Conservation (phyloP, 2,329 filamentous ascomycete genomes). For the Saccharata proteae region DNA sequence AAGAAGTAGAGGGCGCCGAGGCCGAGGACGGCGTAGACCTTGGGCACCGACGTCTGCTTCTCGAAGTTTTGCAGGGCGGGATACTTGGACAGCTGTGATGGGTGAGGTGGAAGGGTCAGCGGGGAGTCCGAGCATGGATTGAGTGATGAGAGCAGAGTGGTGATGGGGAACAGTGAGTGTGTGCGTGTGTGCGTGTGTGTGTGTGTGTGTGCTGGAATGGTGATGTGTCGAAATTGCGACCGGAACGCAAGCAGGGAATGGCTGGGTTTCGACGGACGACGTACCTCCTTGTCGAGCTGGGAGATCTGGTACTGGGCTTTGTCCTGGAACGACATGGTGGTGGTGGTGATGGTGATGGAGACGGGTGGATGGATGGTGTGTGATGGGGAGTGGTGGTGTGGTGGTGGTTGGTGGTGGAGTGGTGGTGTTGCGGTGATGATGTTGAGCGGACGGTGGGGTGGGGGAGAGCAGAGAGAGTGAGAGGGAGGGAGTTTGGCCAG, state of each 20-base stretch:
- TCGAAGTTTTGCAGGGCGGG: constrained; percentile 73
- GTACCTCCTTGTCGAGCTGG: constrained; percentile 73
- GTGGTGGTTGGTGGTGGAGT: constrained; percentile 1
- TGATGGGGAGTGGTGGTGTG: not conserved
- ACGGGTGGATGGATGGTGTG: not conserved
- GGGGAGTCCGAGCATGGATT: constrained; percentile 2
- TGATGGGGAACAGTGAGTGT: too few relatives aligned
- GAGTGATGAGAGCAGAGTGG: constrained; percentile 1
- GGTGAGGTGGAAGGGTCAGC: constrained; percentile 2
- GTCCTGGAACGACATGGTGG: constrained; percentile 63
- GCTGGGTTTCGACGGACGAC: constrained; percentile 20
- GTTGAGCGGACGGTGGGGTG: constrained; percentile 6
- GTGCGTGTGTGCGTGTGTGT: too few relatives aligned
- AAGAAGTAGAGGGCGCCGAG: constrained; percentile 73
- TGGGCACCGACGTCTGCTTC: constrained; percentile 70
- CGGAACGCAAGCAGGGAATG: not conserved
- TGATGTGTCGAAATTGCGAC: constrained; percentile 6
- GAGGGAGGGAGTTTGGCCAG: constrained; percentile 6
- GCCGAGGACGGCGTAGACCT: constrained; percentile 73
- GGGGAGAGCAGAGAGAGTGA: not conserved
- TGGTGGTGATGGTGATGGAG: constrained; percentile 7
- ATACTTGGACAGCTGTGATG: constrained; percentile 67
- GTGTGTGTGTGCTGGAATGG: too few relatives aligned
- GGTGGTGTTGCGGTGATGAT: constrained; percentile 1
- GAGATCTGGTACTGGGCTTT: constrained; percentile 64